phyloP scores from a whole-genome alignment of 169 alveolate genomes.

The Babesia microti region DNA sequence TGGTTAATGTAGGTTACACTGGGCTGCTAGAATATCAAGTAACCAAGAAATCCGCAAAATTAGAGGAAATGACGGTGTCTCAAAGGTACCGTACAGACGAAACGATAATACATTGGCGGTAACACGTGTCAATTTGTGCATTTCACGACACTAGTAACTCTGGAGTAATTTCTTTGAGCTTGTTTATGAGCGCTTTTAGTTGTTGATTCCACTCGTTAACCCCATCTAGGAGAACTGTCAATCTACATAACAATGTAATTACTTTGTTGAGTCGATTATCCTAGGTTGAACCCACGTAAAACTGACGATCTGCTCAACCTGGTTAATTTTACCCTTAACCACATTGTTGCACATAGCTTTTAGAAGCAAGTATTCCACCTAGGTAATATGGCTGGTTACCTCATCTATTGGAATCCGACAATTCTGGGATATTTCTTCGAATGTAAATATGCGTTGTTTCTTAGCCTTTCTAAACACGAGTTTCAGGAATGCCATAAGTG shows the following conservation, averaged over 20 bases:
- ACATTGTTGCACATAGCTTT: conserved; percentile 56
- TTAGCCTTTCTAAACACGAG: conserved; percentile 59
- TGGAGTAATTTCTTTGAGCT: conserved; percentile 20
- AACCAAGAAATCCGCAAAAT: too few relatives aligned
- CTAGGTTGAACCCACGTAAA: conserved; percentile 66
- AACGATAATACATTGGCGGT: conserved; percentile 51
- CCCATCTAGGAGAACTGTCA: conserved; percentile 22
- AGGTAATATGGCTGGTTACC: too few relatives aligned
- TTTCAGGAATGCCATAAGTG: conserved; percentile 57
- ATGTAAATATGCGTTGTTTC: conserved; percentile 48
- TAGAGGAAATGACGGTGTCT: conserved; percentile 47
- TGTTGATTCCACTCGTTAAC: conserved; percentile 37
- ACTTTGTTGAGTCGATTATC: conserved; percentile 44
- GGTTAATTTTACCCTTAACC: conserved; percentile 54
- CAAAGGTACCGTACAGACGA: conserved; percentile 65
- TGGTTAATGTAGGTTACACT: conserved; percentile 33
- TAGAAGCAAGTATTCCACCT: conserved; percentile 56
- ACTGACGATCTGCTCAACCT: conserved; percentile 42
- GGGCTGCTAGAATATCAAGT: conserved; percentile 48
- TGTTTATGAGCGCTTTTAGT: conserved; percentile 33
- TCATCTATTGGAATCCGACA: conserved; percentile 47
- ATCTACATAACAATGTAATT: conserved; percentile 21
- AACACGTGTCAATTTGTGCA: background rate
- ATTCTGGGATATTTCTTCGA: conserved; percentile 57
- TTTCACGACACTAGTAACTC: conserved; percentile 1